Evolutionary conservation across 1,139 yeast species (phyloP).

Genomic region (Suhomyces chickasaworum): DNA sequence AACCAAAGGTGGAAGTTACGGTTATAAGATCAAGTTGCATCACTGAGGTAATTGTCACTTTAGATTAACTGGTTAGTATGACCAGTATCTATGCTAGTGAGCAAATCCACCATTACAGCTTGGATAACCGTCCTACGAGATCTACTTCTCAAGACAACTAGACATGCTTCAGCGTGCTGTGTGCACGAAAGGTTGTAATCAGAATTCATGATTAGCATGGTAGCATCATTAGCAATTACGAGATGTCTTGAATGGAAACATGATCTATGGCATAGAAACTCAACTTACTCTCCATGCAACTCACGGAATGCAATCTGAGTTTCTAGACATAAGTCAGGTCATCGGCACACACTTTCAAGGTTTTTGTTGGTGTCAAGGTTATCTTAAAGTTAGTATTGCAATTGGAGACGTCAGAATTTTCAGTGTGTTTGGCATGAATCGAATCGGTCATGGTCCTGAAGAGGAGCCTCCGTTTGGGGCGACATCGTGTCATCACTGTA

Average conservation of each 20-base stretch:
- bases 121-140: background rate
- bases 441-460: slow-evolving; percentile 61
- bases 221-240: slow-evolving; percentile 46
- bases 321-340: background rate
- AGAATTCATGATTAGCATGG: slow-evolving; percentile 57
- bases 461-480: slow-evolving; percentile 62
- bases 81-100: no score
- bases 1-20: no score
- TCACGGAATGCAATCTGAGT: background rate
- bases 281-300: background rate
- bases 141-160: background rate
- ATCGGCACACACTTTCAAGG: background rate
- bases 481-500: slow-evolving; percentile 52
- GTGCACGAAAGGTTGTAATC: slow-evolving; percentile 43
- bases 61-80: no score
- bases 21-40: no score
- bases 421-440: slow-evolving; percentile 56
- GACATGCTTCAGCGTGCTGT: slow-evolving; percentile 36
- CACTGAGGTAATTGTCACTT: no score
- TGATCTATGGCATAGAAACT: background rate
- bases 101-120: no score
- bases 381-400: slow-evolving; percentile 9
- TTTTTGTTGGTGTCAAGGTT: background rate
- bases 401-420: slow-evolving; percentile 45
- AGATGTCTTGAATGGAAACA: background rate